Evolutionary conservation across 2,329 filamentous ascomycete genomes (phyloP), one percentile per base, ranked within the genome.

Genomic region (Fusarium humuli): DNA sequence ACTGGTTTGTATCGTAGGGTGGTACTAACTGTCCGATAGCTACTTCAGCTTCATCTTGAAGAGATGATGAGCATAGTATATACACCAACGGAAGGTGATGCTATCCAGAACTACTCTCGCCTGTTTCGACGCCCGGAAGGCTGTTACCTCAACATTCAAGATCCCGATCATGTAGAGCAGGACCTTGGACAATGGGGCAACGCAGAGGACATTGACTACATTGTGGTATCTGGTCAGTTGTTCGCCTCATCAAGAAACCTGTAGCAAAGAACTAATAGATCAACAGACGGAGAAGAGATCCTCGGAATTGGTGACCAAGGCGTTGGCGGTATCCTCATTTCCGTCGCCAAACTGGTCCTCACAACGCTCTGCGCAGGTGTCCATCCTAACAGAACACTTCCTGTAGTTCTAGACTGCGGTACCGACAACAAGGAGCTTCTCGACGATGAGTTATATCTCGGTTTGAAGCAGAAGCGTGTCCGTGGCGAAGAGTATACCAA

Each of bases 1-100:
- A 7, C 12, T 40, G 11, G 14, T 5, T 2, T 14, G 5, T 37
- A 1, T 9, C 32, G 8, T 12, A 16, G 1, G 23, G 8, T 6
- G 13, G 72, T 68, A 81, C 57, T 64, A n/a, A 54, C 14, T 23
- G 4, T 23, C 5, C 22, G 49, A 11, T 64, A 93, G 87, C 85
- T 97, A 12, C 84, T 96, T 10, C 86, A 92, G 77, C 88, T 92
- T 7, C 91, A 97, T 73, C 81, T 97, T 22, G 90, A 92, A 69
- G 93, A 97, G 76, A 96, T 97, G 92, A 94, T 97, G 76, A 89
- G 91, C 42, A 83, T 97, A n/a, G 92, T 97, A 29, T 97, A 97
- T 76, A 97, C 94, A 0, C 94, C 94, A 0, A 97, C 94, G 0
- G 94, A 97, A 80, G 93, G 92, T 11, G 93, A 97, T 42, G 94